Percentiles rank a stretch among this genome's conserved stretches.
Conservation (phyloP, 257 asterid genomes). For the Solanum ossicruentum region DNA sequence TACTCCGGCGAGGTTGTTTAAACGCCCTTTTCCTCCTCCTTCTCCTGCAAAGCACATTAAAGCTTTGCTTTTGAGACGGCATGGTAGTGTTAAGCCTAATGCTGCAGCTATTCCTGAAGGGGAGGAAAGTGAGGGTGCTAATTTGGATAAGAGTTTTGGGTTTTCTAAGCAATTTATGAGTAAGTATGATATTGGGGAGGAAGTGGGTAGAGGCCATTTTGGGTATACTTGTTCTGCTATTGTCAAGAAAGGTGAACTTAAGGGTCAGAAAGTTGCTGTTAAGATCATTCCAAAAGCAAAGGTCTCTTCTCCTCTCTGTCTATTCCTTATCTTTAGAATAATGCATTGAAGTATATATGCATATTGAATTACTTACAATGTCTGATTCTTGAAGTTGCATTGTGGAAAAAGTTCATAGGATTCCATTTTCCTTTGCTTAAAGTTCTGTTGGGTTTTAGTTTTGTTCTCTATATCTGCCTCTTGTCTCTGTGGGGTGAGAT, state of each 20-base stretch:
- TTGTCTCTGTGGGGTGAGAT: not conserved
- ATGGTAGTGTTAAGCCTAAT: slow-evolving; percentile 23
- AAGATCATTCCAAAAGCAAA: slow-evolving; percentile 58
- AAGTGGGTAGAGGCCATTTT: slow-evolving; percentile 66
- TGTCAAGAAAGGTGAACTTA: slow-evolving; percentile 47
- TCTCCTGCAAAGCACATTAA: slow-evolving; percentile 50
- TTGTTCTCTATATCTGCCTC: not conserved
- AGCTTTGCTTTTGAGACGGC: slow-evolving; percentile 28
- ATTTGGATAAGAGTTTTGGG: slow-evolving; percentile 56
- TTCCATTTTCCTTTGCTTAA: not conserved
- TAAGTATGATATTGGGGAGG: slow-evolving; percentile 45
- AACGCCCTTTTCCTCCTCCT: slow-evolving; percentile 39
- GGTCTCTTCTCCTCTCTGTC: slow-evolving; percentile 10
- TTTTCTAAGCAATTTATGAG: slow-evolving; percentile 35
- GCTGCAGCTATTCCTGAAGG: slow-evolving; percentile 17
- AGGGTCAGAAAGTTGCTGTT: slow-evolving; percentile 54
- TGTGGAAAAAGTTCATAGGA: not conserved
- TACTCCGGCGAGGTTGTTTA: slow-evolving; percentile 25
- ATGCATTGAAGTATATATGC: not conserved
- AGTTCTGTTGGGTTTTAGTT: not conserved
- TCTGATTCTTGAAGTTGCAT: not conserved
- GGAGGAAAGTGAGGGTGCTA: slow-evolving; percentile 11
- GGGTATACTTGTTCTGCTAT: slow-evolving; percentile 55
- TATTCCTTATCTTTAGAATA: not conserved
- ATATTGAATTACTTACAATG: not conserved